These are phyloP conservation scores for Carpinus fangiana DNA, from an alignment of 306 rosid genomes.

Conservation along the genomic window DNA sequence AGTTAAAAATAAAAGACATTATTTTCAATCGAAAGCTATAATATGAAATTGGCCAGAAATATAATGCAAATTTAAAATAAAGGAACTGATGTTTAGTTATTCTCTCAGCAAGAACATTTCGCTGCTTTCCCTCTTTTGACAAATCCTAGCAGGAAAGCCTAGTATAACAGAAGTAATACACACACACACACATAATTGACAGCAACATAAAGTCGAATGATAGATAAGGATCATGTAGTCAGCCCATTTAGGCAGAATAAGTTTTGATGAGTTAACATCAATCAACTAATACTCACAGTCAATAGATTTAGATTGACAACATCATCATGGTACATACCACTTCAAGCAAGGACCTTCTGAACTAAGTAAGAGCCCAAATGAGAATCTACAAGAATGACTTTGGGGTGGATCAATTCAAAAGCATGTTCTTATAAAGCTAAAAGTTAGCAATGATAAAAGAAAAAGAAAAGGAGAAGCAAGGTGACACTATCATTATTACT, in stretches of 20 bases:
- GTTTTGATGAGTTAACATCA: neutral
- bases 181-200: neutral
- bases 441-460: neutral
- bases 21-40: neutral
- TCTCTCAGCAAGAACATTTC: constrained; percentile 5
- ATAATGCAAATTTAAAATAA: neutral
- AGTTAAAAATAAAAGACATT: neutral
- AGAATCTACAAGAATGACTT: constrained; percentile 6
- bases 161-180: neutral
- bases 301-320: neutral
- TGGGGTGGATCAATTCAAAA: neutral
- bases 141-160: constrained; percentile 16
- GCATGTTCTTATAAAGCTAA: neutral
- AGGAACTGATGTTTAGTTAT: neutral
- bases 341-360: neutral
- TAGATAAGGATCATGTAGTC: neutral
- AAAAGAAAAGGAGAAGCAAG: neutral
- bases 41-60: neutral
- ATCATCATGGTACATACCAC: neutral
- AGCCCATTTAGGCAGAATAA: neutral
- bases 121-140: constrained; percentile 9
- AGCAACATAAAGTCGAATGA: neutral
- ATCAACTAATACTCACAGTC: neutral
- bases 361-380: neutral
- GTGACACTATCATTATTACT: neutral